Evolutionary conservation across 805 yeast species (phyloP).

Genomic region (Myxozyma udenii): DNA sequence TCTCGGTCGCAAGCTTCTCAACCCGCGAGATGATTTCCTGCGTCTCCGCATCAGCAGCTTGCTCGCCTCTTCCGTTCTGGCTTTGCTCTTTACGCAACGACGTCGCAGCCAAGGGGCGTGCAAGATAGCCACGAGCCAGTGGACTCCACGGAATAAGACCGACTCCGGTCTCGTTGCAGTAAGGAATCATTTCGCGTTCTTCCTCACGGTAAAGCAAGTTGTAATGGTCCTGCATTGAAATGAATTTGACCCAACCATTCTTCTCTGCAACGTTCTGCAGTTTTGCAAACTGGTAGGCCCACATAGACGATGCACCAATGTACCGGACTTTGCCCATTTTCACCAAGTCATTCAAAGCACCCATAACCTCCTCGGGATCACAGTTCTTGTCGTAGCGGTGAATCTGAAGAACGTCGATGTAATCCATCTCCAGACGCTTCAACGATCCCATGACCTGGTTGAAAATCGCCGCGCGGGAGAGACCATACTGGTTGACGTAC

Average conservation of each 20-base stretch:
- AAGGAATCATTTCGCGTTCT: constrained; percentile 59
- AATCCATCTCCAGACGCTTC: constrained; percentile 48
- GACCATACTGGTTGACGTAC: constrained; percentile 50
- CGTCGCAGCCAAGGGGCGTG: constrained; percentile 38
- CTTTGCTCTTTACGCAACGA: not conserved
- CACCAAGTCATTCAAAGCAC: constrained; percentile 52
- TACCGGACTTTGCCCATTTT: constrained; percentile 49
- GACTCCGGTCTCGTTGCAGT: constrained; percentile 51
- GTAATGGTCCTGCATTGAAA: constrained; percentile 57
- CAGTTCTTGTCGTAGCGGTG: constrained; percentile 52
- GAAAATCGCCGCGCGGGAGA: constrained; percentile 47
- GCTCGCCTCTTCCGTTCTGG: constrained; percentile 28
- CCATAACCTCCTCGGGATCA: constrained; percentile 51
- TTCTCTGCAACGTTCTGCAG: constrained; percentile 57
- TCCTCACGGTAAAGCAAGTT: constrained; percentile 59
- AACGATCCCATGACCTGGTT: constrained; percentile 45
- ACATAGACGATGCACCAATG: constrained; percentile 63
- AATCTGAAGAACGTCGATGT: constrained; percentile 54
- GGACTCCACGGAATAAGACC: constrained; percentile 64
- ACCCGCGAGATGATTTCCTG: constrained; percentile 46
- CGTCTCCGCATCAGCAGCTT: constrained; percentile 33
- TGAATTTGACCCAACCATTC: constrained; percentile 55
- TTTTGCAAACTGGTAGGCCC: constrained; percentile 50
- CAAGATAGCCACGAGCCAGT: constrained; percentile 51
- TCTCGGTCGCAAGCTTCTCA: constrained; percentile 51